Evolutionary conservation across 192 early-diverging fungal species (phyloP), one percentile per base, ranked within the genome.

Genomic region (Coemansia sp.): DNA sequence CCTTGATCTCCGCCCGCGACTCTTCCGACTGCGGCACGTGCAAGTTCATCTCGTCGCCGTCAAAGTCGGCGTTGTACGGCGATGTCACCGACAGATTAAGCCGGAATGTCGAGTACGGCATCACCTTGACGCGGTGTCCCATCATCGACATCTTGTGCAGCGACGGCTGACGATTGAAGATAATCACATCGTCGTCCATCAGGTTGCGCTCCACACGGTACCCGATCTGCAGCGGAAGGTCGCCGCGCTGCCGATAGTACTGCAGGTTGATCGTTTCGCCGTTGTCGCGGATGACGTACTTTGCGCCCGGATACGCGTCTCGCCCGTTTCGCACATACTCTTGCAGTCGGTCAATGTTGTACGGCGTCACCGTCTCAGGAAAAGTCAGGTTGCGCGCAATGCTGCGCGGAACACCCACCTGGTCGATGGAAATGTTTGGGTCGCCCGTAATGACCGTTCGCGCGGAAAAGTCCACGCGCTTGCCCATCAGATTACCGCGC

Each of bases 71-170:
- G 58, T 99, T 99, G 67, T 99, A 99, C 17, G 96, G 96, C 36
- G 91, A 87, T 6, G 94, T 97, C 46, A 96, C 96, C 10, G 94
- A 97, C 22, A 99, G 80, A 55, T 97, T 99, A 29, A 99, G 78
- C 17, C 96, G 85, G 83, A 99, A 99, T 8, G 96, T 99, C 21
- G 94, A 97, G 75, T 94, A 97, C 3, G 96, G 96, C 96, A 99
- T 97, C 31, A 99, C 91, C 56, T 90, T 88, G 48, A 96, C 89
- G 29, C 82, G 78, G 70, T 99, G 96, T 7, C 93, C 96, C 96
- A 99, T 99, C 96, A 99, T 99, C 62, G 92, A 94, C 94, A 97
- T 97, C 69, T 99, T 99, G 79, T 99, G 96, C 47, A 99, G 78
- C 34, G 91, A 94, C 6, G 96, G 96, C 79, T 99, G 96, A 44